phyloP scores from a whole-genome alignment of 116 monocot genomes.

The Cymodocea nodosa region DNA sequence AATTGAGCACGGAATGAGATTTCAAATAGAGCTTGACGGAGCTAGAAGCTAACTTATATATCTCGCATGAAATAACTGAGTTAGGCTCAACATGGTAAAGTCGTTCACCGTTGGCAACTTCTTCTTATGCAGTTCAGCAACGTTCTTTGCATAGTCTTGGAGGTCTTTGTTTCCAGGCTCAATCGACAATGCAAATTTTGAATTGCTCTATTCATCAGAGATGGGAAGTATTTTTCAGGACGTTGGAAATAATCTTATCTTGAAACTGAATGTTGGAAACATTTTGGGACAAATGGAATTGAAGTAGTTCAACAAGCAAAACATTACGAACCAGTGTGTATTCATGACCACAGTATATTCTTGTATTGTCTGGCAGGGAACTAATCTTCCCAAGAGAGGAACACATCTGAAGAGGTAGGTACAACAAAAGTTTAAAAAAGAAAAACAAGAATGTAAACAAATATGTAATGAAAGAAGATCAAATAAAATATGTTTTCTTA shows the following conservation, averaged over 20 bases:
- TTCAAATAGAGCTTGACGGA: too few species aligned
- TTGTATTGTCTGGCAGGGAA: conserved; percentile 72
- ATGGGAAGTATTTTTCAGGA: neutral
- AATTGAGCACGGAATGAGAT: too few species aligned
- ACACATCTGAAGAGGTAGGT: conserved; percentile 44
- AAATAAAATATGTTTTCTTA: neutral
- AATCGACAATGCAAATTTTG: conserved; percentile 79
- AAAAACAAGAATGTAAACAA: neutral
- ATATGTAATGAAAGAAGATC: neutral
- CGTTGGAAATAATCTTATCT: too few species aligned
- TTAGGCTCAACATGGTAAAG: too few species aligned
- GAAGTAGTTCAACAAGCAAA: neutral
- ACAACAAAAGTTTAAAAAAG: neutral
- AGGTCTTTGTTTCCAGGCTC: conserved; percentile 67
- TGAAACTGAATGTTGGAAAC: neutral
- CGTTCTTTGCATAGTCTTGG: conserved; percentile 50
- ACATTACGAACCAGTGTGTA: conserved; percentile 56
- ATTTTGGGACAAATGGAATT: neutral
- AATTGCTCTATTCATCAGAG: conserved; percentile 25
- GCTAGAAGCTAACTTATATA: too few species aligned
- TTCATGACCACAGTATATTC: conserved; percentile 88
- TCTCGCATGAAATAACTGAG: too few species aligned
- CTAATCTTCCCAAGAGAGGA: conserved; percentile 56
- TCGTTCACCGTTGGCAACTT: conserved; percentile 58
- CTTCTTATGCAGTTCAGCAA: conserved; percentile 48